phyloP scores from a whole-genome alignment of 2,329 filamentous ascomycete species.

The Trichoderma atroviride region DNA sequence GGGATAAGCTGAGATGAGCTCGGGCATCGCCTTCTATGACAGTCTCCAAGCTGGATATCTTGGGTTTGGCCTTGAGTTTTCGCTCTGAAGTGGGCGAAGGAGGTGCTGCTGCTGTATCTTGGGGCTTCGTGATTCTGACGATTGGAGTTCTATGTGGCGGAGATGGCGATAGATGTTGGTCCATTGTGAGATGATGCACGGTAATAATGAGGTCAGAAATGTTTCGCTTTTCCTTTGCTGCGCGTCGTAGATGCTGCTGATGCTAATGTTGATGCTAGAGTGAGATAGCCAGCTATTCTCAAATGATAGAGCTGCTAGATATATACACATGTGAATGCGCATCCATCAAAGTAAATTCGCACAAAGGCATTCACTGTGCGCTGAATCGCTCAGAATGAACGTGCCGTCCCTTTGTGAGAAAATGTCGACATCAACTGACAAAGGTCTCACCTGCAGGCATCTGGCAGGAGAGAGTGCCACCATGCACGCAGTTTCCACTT shows the following conservation, averaged over 20 bases:
- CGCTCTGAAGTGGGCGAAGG: slow-evolving; percentile 26
- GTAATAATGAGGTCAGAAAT: not conserved
- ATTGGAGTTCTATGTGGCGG: not conserved
- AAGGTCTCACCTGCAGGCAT: not conserved
- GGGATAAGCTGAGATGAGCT: not conserved
- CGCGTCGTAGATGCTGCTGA: not conserved
- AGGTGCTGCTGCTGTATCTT: not conserved
- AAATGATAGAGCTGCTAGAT: not conserved
- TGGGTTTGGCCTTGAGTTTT: slow-evolving; percentile 28
- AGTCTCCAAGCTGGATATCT: slow-evolving; percentile 35
- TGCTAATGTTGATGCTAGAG: not conserved
- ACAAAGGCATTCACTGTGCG: not conserved
- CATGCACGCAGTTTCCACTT: not conserved
- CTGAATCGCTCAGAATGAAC: not conserved
- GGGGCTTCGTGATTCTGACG: not conserved
- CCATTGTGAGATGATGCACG: not conserved
- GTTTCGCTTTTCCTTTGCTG: not conserved
- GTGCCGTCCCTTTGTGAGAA: not conserved
- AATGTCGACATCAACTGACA: not conserved
- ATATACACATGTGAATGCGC: not conserved
- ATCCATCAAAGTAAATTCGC: not conserved
- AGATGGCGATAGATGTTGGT: not conserved
- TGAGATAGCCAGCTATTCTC: not conserved
- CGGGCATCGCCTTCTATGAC: slow-evolving; percentile 36
- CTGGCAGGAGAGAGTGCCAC: not conserved